These are phyloP conservation scores for Salix suchowensis DNA, from an alignment of 345 rosid species.

Conservation along the genomic window DNA sequence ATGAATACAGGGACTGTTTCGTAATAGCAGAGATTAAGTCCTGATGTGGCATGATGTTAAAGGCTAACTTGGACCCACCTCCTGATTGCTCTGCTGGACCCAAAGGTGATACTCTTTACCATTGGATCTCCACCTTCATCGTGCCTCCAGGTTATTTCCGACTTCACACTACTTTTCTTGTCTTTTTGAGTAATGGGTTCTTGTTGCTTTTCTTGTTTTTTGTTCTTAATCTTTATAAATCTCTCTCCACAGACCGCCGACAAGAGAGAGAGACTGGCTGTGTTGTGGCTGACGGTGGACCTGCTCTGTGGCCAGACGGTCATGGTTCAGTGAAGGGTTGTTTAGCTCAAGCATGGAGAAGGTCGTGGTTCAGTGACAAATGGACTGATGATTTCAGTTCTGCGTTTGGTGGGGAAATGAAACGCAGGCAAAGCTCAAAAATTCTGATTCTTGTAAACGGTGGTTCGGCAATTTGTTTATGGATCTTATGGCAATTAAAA, in stretches of 20 bases:
- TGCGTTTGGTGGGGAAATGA: not conserved
- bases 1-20: not conserved
- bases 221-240: not conserved
- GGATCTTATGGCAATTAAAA: too few relatives aligned
- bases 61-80: constrained; percentile 57
- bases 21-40: not conserved
- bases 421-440: too few relatives aligned
- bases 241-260: too few relatives aligned
- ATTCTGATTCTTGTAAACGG: too few relatives aligned
- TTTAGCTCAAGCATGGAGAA: not conserved
- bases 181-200: not conserved
- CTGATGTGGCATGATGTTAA: not conserved
- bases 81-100: constrained; percentile 88
- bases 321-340: not conserved
- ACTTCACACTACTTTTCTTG: not conserved
- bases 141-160: constrained; percentile 63
- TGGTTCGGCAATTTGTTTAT: too few relatives aligned
- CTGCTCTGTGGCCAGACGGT: not conserved
- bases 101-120: constrained; percentile 82
- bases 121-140: constrained; percentile 82
- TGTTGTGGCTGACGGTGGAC: too few relatives aligned
- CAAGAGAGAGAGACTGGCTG: too few relatives aligned
- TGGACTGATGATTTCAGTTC: not conserved
- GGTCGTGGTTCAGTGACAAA: not conserved
- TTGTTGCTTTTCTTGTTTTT: not conserved